These are phyloP conservation scores for Geranomyces variabilis DNA, from an alignment of 192 early-diverging fungal genomes.

Conservation along the genomic window DNA sequence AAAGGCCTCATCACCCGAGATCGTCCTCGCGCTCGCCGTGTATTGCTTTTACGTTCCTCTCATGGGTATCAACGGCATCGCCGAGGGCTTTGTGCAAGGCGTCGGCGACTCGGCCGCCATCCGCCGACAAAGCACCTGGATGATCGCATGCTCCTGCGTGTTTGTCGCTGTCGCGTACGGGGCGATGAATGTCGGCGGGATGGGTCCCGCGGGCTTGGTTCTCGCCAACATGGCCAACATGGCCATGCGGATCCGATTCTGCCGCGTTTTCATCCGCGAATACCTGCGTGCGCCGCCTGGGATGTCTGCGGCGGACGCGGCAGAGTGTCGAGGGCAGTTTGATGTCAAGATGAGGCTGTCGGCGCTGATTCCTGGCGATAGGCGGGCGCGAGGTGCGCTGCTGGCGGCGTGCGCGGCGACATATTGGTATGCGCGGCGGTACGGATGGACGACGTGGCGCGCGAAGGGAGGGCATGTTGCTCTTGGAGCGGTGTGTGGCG, in stretches of 20 bases:
- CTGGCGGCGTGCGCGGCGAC: constrained; percentile 56
- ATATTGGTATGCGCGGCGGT: constrained; percentile 45
- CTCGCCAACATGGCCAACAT: constrained; percentile 87
- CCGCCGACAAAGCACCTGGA: constrained; percentile 63
- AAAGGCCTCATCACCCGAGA: constrained; percentile 41
- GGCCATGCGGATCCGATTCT: constrained; percentile 72
- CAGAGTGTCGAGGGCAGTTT: not conserved
- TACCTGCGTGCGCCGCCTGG: constrained; percentile 51
- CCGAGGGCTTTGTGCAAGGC: constrained; percentile 90
- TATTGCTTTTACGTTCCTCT: constrained; percentile 94
- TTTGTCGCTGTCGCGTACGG: constrained; percentile 68
- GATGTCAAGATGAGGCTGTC: constrained; percentile 8
- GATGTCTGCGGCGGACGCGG: constrained; percentile 7
- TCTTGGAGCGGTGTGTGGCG: constrained; percentile 54
- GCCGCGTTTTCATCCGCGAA: constrained; percentile 63
- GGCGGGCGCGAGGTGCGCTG: constrained; percentile 50
- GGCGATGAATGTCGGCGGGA: constrained; percentile 33
- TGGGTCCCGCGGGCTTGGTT: constrained; percentile 81
- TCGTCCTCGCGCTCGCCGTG: constrained; percentile 61
- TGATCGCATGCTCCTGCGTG: constrained; percentile 72
- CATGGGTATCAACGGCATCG: constrained; percentile 94
- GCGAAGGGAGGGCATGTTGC: constrained; percentile 58
- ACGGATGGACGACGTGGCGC: constrained; percentile 60
- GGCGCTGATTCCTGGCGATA: constrained; percentile 47
- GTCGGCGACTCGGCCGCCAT: constrained; percentile 73